Evolutionary conservation across 2,329 filamentous ascomycete genomes (phyloP).

Genomic region (Fusarium cyanostomum): DNA sequence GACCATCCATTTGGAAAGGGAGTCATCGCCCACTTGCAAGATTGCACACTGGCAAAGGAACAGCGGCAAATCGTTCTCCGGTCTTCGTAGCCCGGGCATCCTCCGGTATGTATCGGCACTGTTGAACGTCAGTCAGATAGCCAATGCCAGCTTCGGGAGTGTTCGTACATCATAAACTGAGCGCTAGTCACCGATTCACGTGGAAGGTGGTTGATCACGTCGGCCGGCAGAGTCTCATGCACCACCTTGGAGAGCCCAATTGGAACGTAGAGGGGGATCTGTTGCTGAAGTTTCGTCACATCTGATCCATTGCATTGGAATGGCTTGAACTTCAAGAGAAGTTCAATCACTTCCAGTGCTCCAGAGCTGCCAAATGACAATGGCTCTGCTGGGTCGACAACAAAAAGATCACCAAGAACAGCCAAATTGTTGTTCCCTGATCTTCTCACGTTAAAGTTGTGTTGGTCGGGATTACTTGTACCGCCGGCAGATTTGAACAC

Average conservation of each 20-base stretch:
- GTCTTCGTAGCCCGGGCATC: too few species aligned
- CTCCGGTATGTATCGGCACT: neutral
- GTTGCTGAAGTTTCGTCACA: constrained; percentile 6
- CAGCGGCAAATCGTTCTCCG: constrained; percentile 1
- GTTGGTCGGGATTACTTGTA: too few species aligned
- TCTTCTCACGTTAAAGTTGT: too few species aligned
- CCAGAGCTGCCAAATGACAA: too few species aligned
- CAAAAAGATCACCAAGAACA: constrained; percentile 3
- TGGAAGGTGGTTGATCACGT: constrained; percentile 9
- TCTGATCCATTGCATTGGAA: neutral
- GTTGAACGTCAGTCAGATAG: neutral
- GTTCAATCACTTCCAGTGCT: too few species aligned
- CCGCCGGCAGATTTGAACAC: too few species aligned
- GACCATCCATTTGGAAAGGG: constrained; percentile 2
- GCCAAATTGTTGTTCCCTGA: constrained; percentile 5
- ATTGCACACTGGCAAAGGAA: constrained; percentile 1
- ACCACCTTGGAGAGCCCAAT: neutral
- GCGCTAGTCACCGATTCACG: neutral
- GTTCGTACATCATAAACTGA: constrained; percentile 2
- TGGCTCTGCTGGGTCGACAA: too few species aligned
- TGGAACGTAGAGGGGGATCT: neutral
- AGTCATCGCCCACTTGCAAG: too few species aligned
- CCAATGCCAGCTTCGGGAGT: neutral
- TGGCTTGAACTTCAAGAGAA: too few species aligned
- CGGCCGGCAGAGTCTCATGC: neutral